Evolutionary conservation across 257 asterid species (phyloP), one percentile per base, ranked within the genome.

Genomic region (Asclepias syriaca): DNA sequence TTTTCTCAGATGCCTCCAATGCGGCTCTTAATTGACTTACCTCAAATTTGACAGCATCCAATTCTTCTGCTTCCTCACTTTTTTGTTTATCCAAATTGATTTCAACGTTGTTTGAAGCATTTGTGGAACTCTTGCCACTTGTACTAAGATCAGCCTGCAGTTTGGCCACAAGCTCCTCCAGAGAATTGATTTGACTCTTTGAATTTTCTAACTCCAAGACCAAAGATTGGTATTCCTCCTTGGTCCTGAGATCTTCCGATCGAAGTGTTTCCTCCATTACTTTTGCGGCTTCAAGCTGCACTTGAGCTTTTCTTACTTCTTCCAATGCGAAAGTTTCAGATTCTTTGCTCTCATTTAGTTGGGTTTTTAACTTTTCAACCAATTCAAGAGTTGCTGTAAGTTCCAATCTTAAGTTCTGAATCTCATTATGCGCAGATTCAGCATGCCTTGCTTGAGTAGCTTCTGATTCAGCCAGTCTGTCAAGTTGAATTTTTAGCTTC

Each of bases 381-480:
- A 86, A 51, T 22, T 84, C 85, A 46, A 86, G 85, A 16, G 90
- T 86, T 64, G 86, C 83, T 0, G 79, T 64, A n/a, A 95, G 96
- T 73, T 95, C 93, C 24, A 72, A 22, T 58, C 87, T 82, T 79
- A 95, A 80, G 85, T 84, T 84, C 65, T 79, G 86, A 66, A 81
- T 81, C 85, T 92, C 98, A 4, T 55, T 75, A 68, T 80, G 70
- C 18, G 99, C 91, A 8, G 90, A 84, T 74, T 92, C 98, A n/a
- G 95, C 87, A 19, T 81, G 88, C 75, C 83, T 74, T 66, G 90
- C 89, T 68, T 84, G 95, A 55, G 91, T 74, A 56, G 88, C 86
- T 75, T 89, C 96, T 0, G 92, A 88, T 66, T 91, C 96, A 6
- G 83, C 77, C 59, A 80, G 73, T 65, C 81, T 71, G 66, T 84